phyloP scores from a whole-genome alignment of 164 flowering plant genomes.

The Piper longum region DNA sequence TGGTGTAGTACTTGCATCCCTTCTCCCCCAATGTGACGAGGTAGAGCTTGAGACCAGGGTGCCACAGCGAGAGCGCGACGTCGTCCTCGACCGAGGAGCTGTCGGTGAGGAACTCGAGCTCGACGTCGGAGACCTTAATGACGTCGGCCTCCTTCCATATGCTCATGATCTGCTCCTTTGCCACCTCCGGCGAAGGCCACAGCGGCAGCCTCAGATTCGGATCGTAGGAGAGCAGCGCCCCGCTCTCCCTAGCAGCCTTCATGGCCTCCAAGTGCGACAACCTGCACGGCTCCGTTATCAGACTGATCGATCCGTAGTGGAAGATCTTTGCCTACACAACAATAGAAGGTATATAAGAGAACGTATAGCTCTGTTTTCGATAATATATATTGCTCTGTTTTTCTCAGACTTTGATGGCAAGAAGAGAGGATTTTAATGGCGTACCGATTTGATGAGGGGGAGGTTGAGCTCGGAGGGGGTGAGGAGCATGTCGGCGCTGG shows the following conservation, averaged over 20 bases:
- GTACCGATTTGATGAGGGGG: conserved; percentile 51
- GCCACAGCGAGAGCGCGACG: conserved; percentile 68
- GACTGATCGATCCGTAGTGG: conserved; percentile 91
- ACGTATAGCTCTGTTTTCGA: too few species aligned
- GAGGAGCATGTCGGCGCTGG: conserved; percentile 28
- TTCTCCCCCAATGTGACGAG: conserved; percentile 77
- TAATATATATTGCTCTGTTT: too few species aligned
- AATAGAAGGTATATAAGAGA: too few species aligned
- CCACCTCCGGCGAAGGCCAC: conserved; percentile 82
- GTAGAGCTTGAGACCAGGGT: conserved; percentile 54
- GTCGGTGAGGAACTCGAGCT: conserved; percentile 72
- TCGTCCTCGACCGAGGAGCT: conserved; percentile 42
- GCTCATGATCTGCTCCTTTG: conserved; percentile 74
- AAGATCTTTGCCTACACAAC: conserved; percentile 58
- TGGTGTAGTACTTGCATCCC: conserved; percentile 86
- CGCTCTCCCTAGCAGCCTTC: conserved; percentile 71
- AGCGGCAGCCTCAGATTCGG: conserved; percentile 80
- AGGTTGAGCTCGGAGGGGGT: conserved; percentile 29
- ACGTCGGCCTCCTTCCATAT: conserved; percentile 85
- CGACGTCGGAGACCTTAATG: conserved; percentile 77
- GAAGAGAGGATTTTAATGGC: conserved; percentile 2
- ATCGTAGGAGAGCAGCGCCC: conserved; percentile 78
- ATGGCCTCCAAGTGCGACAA: conserved; percentile 82
- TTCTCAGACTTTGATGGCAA: not conserved
- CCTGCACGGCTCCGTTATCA: conserved; percentile 93